Evolutionary conservation across 495 filamentous ascomycete genomes (phyloP).

Genomic region (Symbiotaphrina buchneri): DNA sequence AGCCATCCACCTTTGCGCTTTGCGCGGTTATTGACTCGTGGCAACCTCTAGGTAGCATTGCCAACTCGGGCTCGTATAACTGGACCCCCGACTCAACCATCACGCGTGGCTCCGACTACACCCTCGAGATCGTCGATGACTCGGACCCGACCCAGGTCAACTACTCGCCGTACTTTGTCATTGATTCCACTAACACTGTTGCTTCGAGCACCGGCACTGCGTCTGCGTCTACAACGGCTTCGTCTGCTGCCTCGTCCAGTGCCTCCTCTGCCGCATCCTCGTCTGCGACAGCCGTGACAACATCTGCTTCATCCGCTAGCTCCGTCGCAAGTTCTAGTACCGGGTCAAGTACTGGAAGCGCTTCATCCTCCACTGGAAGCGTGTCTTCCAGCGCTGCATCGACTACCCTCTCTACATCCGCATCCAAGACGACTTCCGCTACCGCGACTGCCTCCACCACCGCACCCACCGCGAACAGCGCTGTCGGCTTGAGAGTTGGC

Average conservation of each 20-base stretch:
- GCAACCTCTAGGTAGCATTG: slow-evolving; percentile 9
- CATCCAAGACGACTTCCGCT: no score
- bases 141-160: slow-evolving; percentile 21
- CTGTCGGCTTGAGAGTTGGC: no score
- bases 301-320: neutral
- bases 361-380: no score
- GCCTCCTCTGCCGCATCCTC: slow-evolving; percentile 1
- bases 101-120: slow-evolving; percentile 5
- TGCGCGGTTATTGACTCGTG: neutral
- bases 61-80: slow-evolving; percentile 5
- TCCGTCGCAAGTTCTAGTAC: neutral
- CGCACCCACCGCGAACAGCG: no score
- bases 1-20: neutral
- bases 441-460: no score
- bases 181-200: slow-evolving; percentile 23
- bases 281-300: slow-evolving; percentile 4
- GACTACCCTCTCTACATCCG: no score
- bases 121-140: slow-evolving; percentile 20
- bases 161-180: slow-evolving; percentile 33
- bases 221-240: slow-evolving; percentile 11
- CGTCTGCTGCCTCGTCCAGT: slow-evolving; percentile 10
- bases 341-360: no score
- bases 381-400: no score
- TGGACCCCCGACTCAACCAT: slow-evolving; percentile 5
- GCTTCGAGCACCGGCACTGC: slow-evolving; percentile 13